Base-by-base conservation (phyloP, 2,329 filamentous ascomycete genomes). In the Talaromyces pinophilus region DNA sequence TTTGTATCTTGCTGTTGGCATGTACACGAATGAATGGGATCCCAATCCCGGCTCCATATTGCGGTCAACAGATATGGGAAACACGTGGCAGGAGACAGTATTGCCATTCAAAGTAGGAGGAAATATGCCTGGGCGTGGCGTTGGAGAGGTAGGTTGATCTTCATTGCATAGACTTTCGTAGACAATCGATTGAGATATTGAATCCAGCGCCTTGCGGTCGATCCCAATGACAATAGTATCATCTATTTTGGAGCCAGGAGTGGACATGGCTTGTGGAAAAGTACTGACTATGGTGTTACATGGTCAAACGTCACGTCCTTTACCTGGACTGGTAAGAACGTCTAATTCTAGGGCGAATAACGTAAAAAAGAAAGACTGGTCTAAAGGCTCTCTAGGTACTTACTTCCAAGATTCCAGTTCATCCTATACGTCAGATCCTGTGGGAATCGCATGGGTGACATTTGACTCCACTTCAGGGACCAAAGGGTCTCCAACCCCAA, bases 21-120 rank as follows among this genome's bases (percentile, higher is more conserved):
- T 85, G 78, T 88, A 88, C 72, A 88, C 85, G n/a, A 87, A 84
- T 71, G 77, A 77, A 68, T 87, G 85, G 85, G 86, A 88, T 65
- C 84, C 85, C 0, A 85, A 83, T 64, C 79, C 82, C 4, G 85
- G 85, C 7, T 78, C 83, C 7, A 86, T 88, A 44, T 80, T 86
- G 38, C 81, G 82, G 33, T 86, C 84, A 8, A 82, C 79, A 8
- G 84, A 88, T 69, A 78, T 81, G 69, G 86, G 86, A 1, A 75
- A 74, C 2, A 86, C 85, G 0, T 88, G 84, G 83, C 71, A 77
- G 1, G 77, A 79, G 22, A 82, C 83, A 0, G 75, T 77, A 5
- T 78, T 88, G 0, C 79, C 84, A 2, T 88, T 88, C 78, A 88
- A 88, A 72, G 84, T 87, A 55, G 86, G 86, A 7, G 86, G 86